Evolutionary conservation across 2,329 filamentous ascomycete genomes (phyloP), one percentile per base, ranked within the genome.

Genomic region (Cladophialophora carrionii): DNA sequence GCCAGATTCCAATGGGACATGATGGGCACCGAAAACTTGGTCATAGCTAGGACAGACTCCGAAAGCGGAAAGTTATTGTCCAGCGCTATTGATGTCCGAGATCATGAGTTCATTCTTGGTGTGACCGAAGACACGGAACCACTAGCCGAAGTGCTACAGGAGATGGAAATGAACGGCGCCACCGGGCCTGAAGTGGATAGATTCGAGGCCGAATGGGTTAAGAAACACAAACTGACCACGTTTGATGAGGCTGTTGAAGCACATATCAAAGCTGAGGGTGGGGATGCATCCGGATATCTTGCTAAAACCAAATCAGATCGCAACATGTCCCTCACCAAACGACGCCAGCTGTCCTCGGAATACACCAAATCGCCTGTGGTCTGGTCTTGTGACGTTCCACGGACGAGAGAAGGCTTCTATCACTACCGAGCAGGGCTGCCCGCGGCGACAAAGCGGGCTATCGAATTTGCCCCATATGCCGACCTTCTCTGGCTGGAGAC

Each of bases 401-500:
- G 95, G 59, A 98, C 95, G 1, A 87, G 94, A 60, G 95, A 99
- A 78, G 95, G 95, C 41, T 94, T 88, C 83, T 96, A 96, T 80
- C 92, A 96, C 78, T 96, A 92, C 84, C 85, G 71, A 12, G 75
- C 75, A 24, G 75, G 76, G 71, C 89, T 96, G 82, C 79, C 83
- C 6, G 91, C 93, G 0, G 93, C 95, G 0, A 96, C 92, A 43
- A 98, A 98, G 83, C 90, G 95, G 62, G 93, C 93, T 1, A 88
- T 96, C 66, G 91, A 90, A 56, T 98, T 96, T 73, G 92, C 88
- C 0, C 93, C 94, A 0, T 97, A 91, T 75, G 92, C 95, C 1
- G 95, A 99, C 77, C 88, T 99, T 20, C 85, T 98, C 12, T 99
- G 95, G 95, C 91, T 98, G 55, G 95, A 99, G 81, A 98, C 95